Evolutionary conservation across 768 basidiomycete genomes (phyloP), one percentile per base, ranked within the genome.

Genomic region (Gloeopeniophorella convolvens): DNA sequence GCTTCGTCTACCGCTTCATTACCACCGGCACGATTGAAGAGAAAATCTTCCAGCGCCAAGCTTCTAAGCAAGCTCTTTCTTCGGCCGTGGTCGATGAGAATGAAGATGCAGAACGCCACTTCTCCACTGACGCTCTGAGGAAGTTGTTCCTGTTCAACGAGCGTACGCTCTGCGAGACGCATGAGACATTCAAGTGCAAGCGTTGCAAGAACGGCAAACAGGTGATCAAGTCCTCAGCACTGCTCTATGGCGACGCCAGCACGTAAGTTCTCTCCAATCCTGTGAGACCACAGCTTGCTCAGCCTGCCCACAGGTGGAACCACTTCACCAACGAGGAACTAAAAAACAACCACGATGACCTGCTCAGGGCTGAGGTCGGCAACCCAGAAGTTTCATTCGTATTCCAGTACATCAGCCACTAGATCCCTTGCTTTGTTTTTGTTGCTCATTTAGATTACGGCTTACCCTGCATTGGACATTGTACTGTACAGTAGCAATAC

Each of bases 51-150:
- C 96, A 99, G 66, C 77, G 96, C 39, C 96, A 99, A 68, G 92
- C 88, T 12, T 87, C 83, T 58, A 99, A 99, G 66, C 92, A 95
- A 65, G 90, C 94, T 2, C 78, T 98, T 10, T 98, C 96, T 0
- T 93, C 93, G 1, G 92, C 92, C n/a, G 93, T 98, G 3, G 94
- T 99, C 16, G 95, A 99, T 61, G 92, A 95, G 66, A 93, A 92
- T 61, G 89, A 95, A 70, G 90, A 95, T 60, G 79, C 89, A 0
- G 94, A 95, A 59, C 83, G 95, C 7, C 95, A 98, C 67, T 99
- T 97, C 70, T 91, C 92, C 3, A 62, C 85, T 43, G 92, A 97
- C 60, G 74, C 86, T 15, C 78, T 99, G 24, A 76, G 92, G 34
- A 86, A 97, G 63, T 72, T 99, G 35, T 99, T 99, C 74, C 72